phyloP scores from a whole-genome alignment of 768 basidiomycete genomes.

The Naganishia onofrii region DNA sequence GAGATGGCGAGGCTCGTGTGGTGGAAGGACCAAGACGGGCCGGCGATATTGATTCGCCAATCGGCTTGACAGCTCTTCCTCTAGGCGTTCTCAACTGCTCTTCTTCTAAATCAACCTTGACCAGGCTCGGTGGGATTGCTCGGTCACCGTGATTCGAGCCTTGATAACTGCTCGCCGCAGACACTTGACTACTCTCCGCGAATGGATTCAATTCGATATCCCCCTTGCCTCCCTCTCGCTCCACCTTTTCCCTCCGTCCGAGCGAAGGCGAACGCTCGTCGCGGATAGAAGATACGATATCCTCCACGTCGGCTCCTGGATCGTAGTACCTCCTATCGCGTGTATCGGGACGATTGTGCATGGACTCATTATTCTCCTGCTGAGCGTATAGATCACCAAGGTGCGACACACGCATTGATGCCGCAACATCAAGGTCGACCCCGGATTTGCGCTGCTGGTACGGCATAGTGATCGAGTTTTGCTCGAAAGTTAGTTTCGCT shows the following conservation, averaged over 20 bases:
- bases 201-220: constrained; percentile 34
- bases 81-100: constrained; percentile 13
- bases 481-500: constrained; percentile 5
- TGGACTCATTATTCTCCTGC: background rate
- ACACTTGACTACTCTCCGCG: constrained; percentile 29
- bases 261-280: constrained; percentile 14
- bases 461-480: constrained; percentile 26
- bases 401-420: constrained; percentile 27
- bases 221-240: constrained; percentile 24
- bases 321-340: constrained; percentile 20
- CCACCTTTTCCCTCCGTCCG: constrained; percentile 16
- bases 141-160: constrained; percentile 10
- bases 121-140: background rate
- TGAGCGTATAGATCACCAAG: constrained; percentile 17
- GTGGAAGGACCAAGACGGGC: background rate
- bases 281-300: background rate
- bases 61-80: constrained; percentile 17
- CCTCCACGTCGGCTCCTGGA: constrained; percentile 16
- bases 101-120: constrained; percentile 28
- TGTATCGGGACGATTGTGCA: constrained; percentile 8
- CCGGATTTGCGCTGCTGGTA: constrained; percentile 17
- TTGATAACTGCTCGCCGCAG: constrained; percentile 27
- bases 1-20: background rate
- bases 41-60: constrained; percentile 1
- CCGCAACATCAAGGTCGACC: constrained; percentile 33